phyloP scores from a whole-genome alignment of 2,329 filamentous ascomycete genomes.

The Ophiostoma australiae region DNA sequence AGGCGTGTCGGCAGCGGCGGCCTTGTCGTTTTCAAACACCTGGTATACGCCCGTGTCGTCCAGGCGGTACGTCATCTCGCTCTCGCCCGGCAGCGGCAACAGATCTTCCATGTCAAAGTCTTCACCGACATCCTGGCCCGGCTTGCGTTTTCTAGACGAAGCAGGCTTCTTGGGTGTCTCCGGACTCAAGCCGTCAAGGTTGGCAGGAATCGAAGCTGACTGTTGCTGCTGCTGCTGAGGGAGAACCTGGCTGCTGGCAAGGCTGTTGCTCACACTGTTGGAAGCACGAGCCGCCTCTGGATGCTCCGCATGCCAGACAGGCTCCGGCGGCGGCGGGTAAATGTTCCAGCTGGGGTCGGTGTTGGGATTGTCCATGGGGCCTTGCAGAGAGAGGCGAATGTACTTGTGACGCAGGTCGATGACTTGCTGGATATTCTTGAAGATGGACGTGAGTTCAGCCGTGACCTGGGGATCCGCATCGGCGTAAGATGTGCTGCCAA shows the following conservation, averaged over 20 bases:
- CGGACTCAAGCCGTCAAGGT: slow-evolving; percentile 1
- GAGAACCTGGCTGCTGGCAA: slow-evolving; percentile 45
- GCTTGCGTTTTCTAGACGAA: slow-evolving; percentile 64
- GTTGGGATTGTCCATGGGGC: slow-evolving; percentile 78
- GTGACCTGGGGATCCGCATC: slow-evolving; percentile 75
- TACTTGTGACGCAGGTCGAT: slow-evolving; percentile 85
- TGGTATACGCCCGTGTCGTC: slow-evolving; percentile 88
- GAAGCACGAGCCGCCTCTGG: slow-evolving; percentile 34
- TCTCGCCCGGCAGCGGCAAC: slow-evolving; percentile 64
- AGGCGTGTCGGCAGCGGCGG: slow-evolving; percentile 59
- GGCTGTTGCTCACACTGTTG: slow-evolving; percentile 33
- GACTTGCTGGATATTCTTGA: slow-evolving; percentile 85
- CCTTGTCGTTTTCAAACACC: slow-evolving; percentile 69
- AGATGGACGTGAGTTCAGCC: slow-evolving; percentile 78
- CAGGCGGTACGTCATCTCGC: slow-evolving; percentile 69
- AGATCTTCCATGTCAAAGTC: slow-evolving; percentile 82
- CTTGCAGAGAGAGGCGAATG: slow-evolving; percentile 77
- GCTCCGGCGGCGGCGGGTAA: slow-evolving; percentile 86
- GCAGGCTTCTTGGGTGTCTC: slow-evolving; percentile 27
- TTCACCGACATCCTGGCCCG: slow-evolving; percentile 83
- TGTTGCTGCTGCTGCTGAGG: slow-evolving; percentile 30
- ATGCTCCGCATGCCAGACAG: slow-evolving; percentile 69
- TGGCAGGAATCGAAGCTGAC: neutral
- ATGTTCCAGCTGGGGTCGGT: slow-evolving; percentile 79
- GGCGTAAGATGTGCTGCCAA: slow-evolving; percentile 61